Conservation (phyloP, 441 rosid species). For the Populus trichocarpa region DNA sequence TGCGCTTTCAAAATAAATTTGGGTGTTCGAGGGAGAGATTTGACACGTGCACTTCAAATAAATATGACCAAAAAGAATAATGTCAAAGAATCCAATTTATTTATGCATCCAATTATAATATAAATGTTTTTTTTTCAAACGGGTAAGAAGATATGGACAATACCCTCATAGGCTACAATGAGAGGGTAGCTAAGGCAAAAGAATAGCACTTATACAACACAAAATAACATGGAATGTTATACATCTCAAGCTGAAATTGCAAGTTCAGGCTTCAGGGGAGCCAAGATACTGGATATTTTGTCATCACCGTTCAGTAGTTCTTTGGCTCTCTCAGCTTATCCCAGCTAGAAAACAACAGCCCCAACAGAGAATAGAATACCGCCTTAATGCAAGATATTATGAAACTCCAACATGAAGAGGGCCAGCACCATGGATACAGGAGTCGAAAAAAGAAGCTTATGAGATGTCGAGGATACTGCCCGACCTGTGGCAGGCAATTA, state of each 20-base stretch:
- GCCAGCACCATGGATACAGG: constrained; percentile 99
- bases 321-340: constrained; percentile 43
- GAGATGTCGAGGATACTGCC: constrained; percentile 82
- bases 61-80: neutral
- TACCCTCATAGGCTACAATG: neutral
- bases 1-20: no score
- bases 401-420: constrained; percentile 97
- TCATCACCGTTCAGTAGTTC: constrained; percentile 16
- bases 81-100: neutral
- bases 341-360: constrained; percentile 55
- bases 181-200: neutral
- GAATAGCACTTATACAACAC: neutral
- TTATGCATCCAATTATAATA: neutral
- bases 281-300: neutral
- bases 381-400: constrained; percentile 65
- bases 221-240: neutral
- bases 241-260: neutral
- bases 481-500: constrained; percentile 53
- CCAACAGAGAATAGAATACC: constrained; percentile 46
- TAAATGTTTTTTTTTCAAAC: neutral
- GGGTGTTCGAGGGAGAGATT: no score
- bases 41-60: neutral
- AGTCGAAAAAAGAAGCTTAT: constrained; percentile 90
- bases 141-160: neutral
- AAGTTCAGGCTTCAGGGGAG: neutral